These are phyloP conservation scores for Chaetomiaceae sp. DNA, from an alignment of 2,329 filamentous ascomycete species.

Conservation along the genomic window DNA sequence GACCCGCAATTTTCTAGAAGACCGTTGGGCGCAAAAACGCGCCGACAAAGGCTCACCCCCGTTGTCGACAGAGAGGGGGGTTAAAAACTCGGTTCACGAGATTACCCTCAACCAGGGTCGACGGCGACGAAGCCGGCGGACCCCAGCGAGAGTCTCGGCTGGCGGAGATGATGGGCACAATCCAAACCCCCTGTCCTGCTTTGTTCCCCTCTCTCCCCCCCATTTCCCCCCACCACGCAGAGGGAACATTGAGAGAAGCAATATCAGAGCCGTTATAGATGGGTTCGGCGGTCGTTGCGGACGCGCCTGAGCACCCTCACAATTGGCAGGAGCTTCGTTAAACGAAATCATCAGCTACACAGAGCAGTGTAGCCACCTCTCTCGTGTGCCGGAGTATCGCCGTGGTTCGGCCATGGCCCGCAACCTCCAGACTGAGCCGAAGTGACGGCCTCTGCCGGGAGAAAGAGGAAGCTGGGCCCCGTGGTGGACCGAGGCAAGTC, in stretches of 20 bases:
- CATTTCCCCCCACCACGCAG: background rate
- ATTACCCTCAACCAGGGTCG: slow-evolving; percentile 38
- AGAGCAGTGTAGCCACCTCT: slow-evolving; percentile 14
- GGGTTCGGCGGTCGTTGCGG: slow-evolving; percentile 20
- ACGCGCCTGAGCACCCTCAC: slow-evolving; percentile 19
- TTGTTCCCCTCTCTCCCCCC: too few species aligned
- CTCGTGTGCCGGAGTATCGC: slow-evolving; percentile 12
- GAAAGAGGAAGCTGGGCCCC: slow-evolving; percentile 15
- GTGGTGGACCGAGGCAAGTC: slow-evolving; percentile 19
- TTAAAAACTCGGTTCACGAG: slow-evolving; percentile 43
- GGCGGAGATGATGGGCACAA: slow-evolving; percentile 24
- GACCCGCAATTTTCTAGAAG: slow-evolving; percentile 44
- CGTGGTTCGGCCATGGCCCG: slow-evolving; percentile 4
- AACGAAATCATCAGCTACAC: slow-evolving; percentile 26
- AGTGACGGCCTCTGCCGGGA: slow-evolving; percentile 1
- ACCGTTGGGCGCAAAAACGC: slow-evolving; percentile 41
- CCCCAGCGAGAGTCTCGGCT: slow-evolving; percentile 37
- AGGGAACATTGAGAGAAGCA: slow-evolving; percentile 12
- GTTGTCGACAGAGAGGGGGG: slow-evolving; percentile 31
- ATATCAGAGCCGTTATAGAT: slow-evolving; percentile 27
- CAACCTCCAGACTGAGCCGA: background rate
- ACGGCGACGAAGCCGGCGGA: slow-evolving; percentile 19
- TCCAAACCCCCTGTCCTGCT: slow-evolving; percentile 4
- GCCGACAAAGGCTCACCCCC: slow-evolving; percentile 31
- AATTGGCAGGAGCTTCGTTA: slow-evolving; percentile 21